Evolutionary conservation across 768 basidiomycete genomes (phyloP).

Genomic region (Amanita thiersii): DNA sequence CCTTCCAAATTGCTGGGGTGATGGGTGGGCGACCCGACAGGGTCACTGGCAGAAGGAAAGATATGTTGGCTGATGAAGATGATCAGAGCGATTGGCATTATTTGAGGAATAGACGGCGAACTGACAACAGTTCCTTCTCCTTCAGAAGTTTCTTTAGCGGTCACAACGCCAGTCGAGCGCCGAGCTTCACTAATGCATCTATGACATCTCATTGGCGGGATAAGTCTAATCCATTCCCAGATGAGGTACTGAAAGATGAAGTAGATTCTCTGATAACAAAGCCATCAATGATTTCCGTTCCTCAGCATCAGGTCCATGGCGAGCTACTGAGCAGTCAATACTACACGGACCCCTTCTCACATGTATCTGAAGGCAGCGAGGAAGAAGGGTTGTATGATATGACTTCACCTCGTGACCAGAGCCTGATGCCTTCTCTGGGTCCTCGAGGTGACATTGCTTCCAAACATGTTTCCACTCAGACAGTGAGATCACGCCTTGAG

Average conservation of each 20-base stretch:
- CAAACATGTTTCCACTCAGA: no score
- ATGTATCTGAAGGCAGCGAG: background rate
- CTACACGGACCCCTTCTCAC: background rate
- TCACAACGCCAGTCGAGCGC: slow-evolving; percentile 29
- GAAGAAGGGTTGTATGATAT: no score
- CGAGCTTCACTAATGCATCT: slow-evolving; percentile 23
- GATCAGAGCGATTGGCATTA: slow-evolving; percentile 42
- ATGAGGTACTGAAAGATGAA: slow-evolving; percentile 30
- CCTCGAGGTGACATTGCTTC: no score
- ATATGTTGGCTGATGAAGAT: slow-evolving; percentile 79
- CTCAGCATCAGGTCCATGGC: no score
- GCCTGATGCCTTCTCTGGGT: no score
- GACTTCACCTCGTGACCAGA: no score
- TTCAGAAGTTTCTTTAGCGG: slow-evolving; percentile 36
- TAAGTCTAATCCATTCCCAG: slow-evolving; percentile 44
- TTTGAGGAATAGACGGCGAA: slow-evolving; percentile 27
- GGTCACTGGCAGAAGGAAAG: slow-evolving; percentile 33
- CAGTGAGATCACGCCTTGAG: no score
- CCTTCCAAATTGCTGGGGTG: background rate
- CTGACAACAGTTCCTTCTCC: slow-evolving; percentile 46
- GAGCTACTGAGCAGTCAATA: background rate
- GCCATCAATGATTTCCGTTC: no score
- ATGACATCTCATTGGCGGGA: slow-evolving; percentile 29
- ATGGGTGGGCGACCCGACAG: background rate
- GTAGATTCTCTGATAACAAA: slow-evolving; percentile 15